phyloP scores from a whole-genome alignment of 2,329 filamentous ascomycete species.

The Stagonosporopsis rhizophila region DNA sequence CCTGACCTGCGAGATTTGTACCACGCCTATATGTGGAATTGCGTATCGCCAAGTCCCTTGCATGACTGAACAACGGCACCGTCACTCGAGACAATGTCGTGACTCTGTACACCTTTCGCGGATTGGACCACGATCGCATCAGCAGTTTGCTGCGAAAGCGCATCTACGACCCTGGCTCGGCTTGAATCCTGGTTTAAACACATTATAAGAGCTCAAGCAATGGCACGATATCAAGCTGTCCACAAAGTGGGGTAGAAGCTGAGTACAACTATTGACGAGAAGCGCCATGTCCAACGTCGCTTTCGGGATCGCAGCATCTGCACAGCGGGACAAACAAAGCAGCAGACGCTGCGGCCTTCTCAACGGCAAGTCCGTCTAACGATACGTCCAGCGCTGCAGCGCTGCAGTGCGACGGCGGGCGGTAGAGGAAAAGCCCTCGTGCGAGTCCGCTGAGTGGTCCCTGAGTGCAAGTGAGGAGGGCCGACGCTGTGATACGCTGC shows the following conservation, averaged over 20 bases:
- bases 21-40: constrained; percentile 11
- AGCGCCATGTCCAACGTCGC: constrained; percentile 12
- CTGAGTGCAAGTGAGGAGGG: constrained; percentile 8
- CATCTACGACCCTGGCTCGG: neutral
- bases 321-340: constrained; percentile 15
- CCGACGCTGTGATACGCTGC: constrained; percentile 13
- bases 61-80: constrained; percentile 12
- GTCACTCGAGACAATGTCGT: constrained; percentile 16
- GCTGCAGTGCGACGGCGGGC: constrained; percentile 13
- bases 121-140: neutral
- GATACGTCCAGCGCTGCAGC: neutral
- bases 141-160: neutral
- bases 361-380: constrained; percentile 9
- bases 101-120: constrained; percentile 10
- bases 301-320: constrained; percentile 12
- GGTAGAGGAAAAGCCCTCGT: constrained; percentile 6
- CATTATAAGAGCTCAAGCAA: neutral
- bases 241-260: constrained; percentile 18
- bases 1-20: constrained; percentile 20
- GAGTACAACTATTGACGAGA: constrained; percentile 12
- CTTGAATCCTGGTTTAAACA: neutral
- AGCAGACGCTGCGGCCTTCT: constrained; percentile 14
- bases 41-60: constrained; percentile 22
- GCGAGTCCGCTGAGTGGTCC: constrained; percentile 9
- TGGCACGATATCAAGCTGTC: neutral